A percentile compares a stretch with the other conserved stretches of the same genome.
Conservation (phyloP, 2,329 filamentous ascomycete species). For the Xylaria digitata region DNA sequence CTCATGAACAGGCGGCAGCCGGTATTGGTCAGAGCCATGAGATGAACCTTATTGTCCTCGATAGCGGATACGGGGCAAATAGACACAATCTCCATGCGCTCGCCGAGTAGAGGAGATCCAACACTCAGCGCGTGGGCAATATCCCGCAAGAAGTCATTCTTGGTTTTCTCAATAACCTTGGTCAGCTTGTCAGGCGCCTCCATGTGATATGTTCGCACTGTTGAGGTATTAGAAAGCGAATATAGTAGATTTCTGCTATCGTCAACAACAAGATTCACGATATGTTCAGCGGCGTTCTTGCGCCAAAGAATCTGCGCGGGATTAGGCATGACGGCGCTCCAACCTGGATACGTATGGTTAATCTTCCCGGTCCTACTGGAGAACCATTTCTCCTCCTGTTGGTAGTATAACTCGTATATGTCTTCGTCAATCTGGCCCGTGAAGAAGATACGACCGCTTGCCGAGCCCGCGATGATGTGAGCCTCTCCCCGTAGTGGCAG, state of each 20-base stretch:
- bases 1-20: conserved; percentile 94
- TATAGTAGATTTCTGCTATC: conserved; percentile 90
- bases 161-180: conserved; percentile 74
- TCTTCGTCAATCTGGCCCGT: conserved; percentile 83
- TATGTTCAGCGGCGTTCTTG: conserved; percentile 67
- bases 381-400: conserved; percentile 98
- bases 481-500: conserved; percentile 82
- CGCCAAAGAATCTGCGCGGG: conserved; percentile 62
- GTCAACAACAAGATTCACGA: conserved; percentile 86
- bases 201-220: conserved; percentile 92
- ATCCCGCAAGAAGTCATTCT: conserved; percentile 71
- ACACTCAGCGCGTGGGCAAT: conserved; percentile 85
- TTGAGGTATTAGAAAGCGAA: conserved; percentile 87
- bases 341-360: conserved; percentile 83
- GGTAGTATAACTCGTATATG: conserved; percentile 93
- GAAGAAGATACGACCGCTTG: conserved; percentile 93
- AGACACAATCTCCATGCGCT: conserved; percentile 79
- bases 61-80: conserved; percentile 84
- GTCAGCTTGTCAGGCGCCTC: conserved; percentile 71
- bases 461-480: conserved; percentile 81
- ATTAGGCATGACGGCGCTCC: conserved; percentile 72
- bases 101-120: conserved; percentile 75
- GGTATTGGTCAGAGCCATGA: conserved; percentile 90
- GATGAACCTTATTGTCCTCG: conserved; percentile 84
- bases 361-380: conserved; percentile 86